A percentile compares a stretch with the other conserved stretches of the same genome.
These are phyloP conservation scores for Datura wrightii DNA, from an alignment of 257 asterid genomes.

Conservation along the genomic window DNA sequence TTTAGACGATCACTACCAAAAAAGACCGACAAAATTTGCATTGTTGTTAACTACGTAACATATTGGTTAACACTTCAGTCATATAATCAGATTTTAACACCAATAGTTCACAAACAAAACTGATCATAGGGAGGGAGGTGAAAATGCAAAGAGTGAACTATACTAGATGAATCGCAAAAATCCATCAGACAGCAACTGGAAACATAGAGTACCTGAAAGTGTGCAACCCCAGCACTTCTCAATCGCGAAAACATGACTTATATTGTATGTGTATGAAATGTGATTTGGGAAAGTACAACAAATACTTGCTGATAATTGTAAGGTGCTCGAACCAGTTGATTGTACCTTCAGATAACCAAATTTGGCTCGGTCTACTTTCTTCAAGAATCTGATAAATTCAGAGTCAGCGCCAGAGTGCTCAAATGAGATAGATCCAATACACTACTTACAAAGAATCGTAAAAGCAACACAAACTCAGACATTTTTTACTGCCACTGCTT, in stretches of 20 bases:
- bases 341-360: not conserved
- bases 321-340: not conserved
- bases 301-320: not conserved
- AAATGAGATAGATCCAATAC: conserved; percentile 12
- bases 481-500: not conserved
- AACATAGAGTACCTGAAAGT: not conserved
- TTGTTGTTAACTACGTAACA: no score
- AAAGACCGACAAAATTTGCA: not conserved
- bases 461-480: not conserved
- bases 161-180: not conserved
- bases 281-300: not conserved
- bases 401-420: conserved; percentile 26
- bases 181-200: not conserved
- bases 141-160: not conserved
- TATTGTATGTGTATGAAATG: not conserved
- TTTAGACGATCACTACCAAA: not conserved
- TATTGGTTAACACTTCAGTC: no score
- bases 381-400: not conserved
- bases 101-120: not conserved
- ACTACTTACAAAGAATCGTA: not conserved
- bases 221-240: not conserved
- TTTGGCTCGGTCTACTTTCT: not conserved
- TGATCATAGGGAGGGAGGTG: not conserved
- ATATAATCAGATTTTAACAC: no score
- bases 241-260: not conserved